Base-by-base conservation (phyloP, 192 early-diverging fungal genomes). In the Linnemannia schmuckeri region DNA sequence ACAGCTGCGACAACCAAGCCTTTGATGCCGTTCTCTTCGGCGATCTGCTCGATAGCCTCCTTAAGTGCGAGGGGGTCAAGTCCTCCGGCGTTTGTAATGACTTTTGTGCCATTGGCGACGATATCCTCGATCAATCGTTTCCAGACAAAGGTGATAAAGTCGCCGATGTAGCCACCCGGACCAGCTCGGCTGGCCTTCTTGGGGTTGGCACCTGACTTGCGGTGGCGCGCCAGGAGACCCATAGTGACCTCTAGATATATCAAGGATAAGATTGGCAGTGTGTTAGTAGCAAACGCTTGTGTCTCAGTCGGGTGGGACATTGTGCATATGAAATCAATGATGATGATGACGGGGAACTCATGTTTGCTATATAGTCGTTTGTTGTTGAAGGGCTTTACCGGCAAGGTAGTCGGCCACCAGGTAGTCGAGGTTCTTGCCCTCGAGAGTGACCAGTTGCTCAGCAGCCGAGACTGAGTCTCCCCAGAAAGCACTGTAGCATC, bases 1-100 rank as follows among this genome's bases (percentile, higher is more conserved):
- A 94, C 92, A 7, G 94, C 94, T 33, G 94, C 94, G 6, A 94
- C 94, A 30, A 85, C 69, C 33, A 88, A 57, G 49, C 77, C 78
- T 10, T 87, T 80, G 38, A 93, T 80, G 37, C 90, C 91, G 24
- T 76, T 73, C 33, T 92, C 87, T 33, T 89, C 87, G 46, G 91
- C 85, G 27, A 87, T 82, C 1, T 41, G 70, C 74, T 94, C 94
- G 70, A 94, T 93, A 1, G 94, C 94, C n/a, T 82, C 82, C 77
- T 94, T 94, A 68, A 91, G 90, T 13, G 91, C 91, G 27, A 93
- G 46, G 37, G 94, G 94, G 49, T 93, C 93, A 27, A 94, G 86
- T 18, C 90, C 93, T 78, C 93, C 93, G 24, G 94, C 94, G 80
- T 94, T 94, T 10, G 94, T 94, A 78, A 94, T 87, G 70, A 94